Base-by-base conservation (phyloP, 148 eudicot genomes). In the Diospyros lotus region DNA sequence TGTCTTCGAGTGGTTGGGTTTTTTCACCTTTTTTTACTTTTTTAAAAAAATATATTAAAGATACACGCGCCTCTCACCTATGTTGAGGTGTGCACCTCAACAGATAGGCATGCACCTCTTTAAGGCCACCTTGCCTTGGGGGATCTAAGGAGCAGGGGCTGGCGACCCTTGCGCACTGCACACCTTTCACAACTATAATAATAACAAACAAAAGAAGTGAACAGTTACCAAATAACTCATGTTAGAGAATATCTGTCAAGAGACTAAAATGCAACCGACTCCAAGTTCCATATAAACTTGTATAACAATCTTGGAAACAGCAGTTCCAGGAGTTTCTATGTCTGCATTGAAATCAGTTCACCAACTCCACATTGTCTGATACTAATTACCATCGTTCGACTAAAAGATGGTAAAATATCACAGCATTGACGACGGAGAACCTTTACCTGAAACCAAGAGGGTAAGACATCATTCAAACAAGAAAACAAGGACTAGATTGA, bases 341-440 rank as follows among this genome's bases (percentile, higher is more conserved):
- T 75, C 73, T 74, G 68, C 94, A 90, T 90, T 69, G 89, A 76
- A n/a, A 92, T 87, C 82, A 88, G 60, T 79, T 92, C 97, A 82
- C 79, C 80, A 18, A 53, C 73, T 67, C 84, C 80, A 68, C 97
- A 92, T 58, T 83, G 77, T 72, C 89, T 85, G 18, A 92, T 83
- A 59, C 77, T 83, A 72, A 92, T 73, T 11, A 56, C 78, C 88
- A 90, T 84, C 41, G 81, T 83, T 69, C 78, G 77, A 69, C 54
- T 72, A 66, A 78, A 77, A 72, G 89, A 83, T 43, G 82, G 82
- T 76, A 74, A 60, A 71, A 88, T 83, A 77, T 90, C 88, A 82
- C 97, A 92, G 81, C 97, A 92, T 38, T 88, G 85, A 50, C 97
- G 94, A 73, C 97, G 92, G 11, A 83, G 90, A 58, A 82, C 77